These are phyloP conservation scores for Cladophialophora psammophila DNA, from an alignment of 2,329 filamentous ascomycete species.

Conservation along the genomic window DNA sequence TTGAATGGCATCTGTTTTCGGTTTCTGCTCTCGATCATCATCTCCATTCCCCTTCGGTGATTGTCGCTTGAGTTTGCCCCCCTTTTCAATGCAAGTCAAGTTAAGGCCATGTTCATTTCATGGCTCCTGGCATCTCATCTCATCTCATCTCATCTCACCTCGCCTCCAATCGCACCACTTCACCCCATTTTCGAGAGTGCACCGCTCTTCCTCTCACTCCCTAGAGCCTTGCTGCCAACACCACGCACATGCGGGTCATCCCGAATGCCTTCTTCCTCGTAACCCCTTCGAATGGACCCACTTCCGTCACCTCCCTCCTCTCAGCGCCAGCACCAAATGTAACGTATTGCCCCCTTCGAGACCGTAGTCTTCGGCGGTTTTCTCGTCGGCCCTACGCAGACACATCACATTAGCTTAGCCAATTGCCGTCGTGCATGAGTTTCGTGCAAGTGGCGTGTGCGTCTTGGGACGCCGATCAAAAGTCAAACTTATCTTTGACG, in stretches of 20 bases:
- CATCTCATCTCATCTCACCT: background rate
- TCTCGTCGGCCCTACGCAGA: conserved; percentile 81
- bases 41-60: too few relatives aligned
- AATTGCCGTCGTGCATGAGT: background rate
- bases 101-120: background rate
- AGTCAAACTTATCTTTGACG: background rate
- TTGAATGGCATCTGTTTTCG: too few relatives aligned
- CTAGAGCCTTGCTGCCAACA: background rate
- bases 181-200: background rate
- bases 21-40: too few relatives aligned
- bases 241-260: background rate
- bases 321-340: conserved; percentile 91
- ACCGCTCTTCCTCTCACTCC: background rate
- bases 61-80: too few relatives aligned
- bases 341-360: conserved; percentile 92
- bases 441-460: too few relatives aligned
- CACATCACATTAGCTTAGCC: background rate
- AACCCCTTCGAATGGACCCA: background rate
- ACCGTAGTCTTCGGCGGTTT: conserved; percentile 87
- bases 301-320: conserved; percentile 67
- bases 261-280: background rate
- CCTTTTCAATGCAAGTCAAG: too few relatives aligned
- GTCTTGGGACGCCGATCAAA: too few relatives aligned
- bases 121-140: background rate
- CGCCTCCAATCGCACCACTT: background rate